Percentiles rank a stretch among this genome's conserved stretches.
Evolutionary conservation across 1,139 yeast genomes (phyloP).

Genomic region (Yamadazyma triangularis): DNA sequence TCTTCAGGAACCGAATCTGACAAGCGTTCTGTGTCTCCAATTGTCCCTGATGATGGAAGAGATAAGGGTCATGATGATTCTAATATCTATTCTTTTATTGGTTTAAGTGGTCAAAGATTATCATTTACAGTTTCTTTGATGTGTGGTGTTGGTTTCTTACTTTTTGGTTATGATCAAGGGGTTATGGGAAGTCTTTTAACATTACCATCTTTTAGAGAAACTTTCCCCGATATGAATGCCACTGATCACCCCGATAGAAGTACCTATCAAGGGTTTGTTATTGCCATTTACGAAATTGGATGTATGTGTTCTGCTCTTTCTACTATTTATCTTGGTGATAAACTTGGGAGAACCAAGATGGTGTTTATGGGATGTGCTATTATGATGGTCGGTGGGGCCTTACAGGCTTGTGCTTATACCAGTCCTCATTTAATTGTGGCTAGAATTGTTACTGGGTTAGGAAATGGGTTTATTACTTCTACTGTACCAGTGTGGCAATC

Average conservation of each 20-base stretch:
- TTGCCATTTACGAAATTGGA: conserved; percentile 36
- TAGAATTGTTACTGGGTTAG: conserved; percentile 41
- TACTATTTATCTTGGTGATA: conserved; percentile 32
- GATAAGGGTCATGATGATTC: too few relatives aligned
- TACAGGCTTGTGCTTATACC: conserved; percentile 30
- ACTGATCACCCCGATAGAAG: conserved; percentile 14
- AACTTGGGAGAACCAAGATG: conserved; percentile 27
- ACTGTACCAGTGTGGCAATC: conserved; percentile 39
- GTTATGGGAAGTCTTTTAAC: conserved; percentile 46
- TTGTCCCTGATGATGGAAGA: conserved; percentile 4
- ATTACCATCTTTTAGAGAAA: conserved; percentile 29
- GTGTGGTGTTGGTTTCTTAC: conserved; percentile 29
- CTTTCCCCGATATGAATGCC: conserved; percentile 34
- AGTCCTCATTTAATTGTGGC: conserved; percentile 34
- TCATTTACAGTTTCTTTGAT: conserved; percentile 22
- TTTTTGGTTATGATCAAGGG: conserved; percentile 49
- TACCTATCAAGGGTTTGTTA: conserved; percentile 30
- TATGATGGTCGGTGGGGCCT: conserved; percentile 32
- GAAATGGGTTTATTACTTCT: conserved; percentile 34
- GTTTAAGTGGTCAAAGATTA: conserved; percentile 22
- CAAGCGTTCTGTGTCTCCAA: conserved; percentile 2
- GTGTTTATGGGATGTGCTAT: conserved; percentile 29
- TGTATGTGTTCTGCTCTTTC: conserved; percentile 32
- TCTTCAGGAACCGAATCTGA: background rate
- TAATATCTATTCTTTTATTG: conserved; percentile 17